These are phyloP conservation scores for Beauveria sp. DNA, from an alignment of 2,329 filamentous ascomycete species.

Conservation along the genomic window DNA sequence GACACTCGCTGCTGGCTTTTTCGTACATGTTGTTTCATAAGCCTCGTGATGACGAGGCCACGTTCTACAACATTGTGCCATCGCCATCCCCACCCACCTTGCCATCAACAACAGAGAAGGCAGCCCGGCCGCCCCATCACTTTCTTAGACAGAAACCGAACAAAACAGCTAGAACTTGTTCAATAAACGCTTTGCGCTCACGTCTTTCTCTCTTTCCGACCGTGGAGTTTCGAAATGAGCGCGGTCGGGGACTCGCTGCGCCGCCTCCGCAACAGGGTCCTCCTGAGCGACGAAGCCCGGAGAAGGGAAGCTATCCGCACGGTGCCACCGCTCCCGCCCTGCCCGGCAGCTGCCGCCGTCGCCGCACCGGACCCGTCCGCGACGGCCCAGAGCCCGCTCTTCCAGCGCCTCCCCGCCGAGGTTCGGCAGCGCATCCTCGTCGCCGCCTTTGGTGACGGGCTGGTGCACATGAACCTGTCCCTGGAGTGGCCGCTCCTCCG, in stretches of 20 bases:
- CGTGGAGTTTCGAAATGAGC: neutral
- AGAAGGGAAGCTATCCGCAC: neutral
- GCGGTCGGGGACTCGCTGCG: neutral
- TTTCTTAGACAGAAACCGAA: no score
- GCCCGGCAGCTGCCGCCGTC: neutral
- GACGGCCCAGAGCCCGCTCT: neutral
- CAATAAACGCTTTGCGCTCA: no score
- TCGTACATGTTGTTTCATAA: no score
- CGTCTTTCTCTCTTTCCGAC: neutral
- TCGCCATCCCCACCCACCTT: no score
- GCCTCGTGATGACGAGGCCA: no score
- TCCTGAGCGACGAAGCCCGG: neutral
- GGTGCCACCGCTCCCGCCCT: neutral
- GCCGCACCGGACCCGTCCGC: neutral
- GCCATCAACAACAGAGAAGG: no score
- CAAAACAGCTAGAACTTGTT: no score
- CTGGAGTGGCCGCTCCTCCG: neutral
- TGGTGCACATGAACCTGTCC: slow-evolving; percentile 1
- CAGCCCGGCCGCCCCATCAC: no score
- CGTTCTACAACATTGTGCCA: no score
- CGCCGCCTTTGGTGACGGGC: neutral
- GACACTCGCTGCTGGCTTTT: no score
- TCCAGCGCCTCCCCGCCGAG: neutral
- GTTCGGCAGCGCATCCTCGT: neutral
- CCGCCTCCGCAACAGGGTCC: neutral